These are phyloP conservation scores for Candida anutae DNA, from an alignment of 1,139 yeast genomes.

Conservation along the genomic window DNA sequence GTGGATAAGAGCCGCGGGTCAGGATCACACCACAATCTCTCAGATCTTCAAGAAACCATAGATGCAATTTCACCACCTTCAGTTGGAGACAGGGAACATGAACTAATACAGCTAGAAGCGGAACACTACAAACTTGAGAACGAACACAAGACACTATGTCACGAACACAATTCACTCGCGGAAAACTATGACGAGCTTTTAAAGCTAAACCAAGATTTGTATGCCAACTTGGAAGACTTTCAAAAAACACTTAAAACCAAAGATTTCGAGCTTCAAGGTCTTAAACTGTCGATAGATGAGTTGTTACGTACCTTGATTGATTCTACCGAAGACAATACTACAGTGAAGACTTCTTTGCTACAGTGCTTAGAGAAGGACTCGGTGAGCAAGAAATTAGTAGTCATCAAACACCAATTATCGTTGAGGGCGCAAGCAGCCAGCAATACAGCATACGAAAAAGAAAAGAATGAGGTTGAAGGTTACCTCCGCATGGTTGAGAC, in stretches of 20 bases:
- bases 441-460: too few species aligned
- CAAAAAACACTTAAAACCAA: conserved; percentile 22
- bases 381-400: neutral
- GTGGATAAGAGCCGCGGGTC: conserved; percentile 18
- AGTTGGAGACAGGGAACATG: too few species aligned
- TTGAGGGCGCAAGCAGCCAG: neutral
- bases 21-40: conserved; percentile 11
- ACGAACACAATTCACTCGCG: conserved; percentile 15
- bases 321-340: conserved; percentile 6
- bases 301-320: conserved; percentile 16
- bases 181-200: conserved; percentile 29
- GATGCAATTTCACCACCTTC: conserved; percentile 10
- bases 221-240: conserved; percentile 27
- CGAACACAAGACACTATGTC: neutral
- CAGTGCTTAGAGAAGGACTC: too few species aligned
- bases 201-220: conserved; percentile 32
- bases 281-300: conserved; percentile 14
- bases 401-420: neutral
- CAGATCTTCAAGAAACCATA: conserved; percentile 17
- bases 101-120: conserved; percentile 3
- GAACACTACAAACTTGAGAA: conserved; percentile 7
- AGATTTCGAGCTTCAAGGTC: conserved; percentile 13
- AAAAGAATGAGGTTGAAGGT: conserved; percentile 10
- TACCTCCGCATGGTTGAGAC: conserved; percentile 12
- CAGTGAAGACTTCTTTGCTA: too few species aligned